These are phyloP conservation scores for Kodamaea sp. DNA, from an alignment of 1,139 yeast genomes.

Conservation along the genomic window DNA sequence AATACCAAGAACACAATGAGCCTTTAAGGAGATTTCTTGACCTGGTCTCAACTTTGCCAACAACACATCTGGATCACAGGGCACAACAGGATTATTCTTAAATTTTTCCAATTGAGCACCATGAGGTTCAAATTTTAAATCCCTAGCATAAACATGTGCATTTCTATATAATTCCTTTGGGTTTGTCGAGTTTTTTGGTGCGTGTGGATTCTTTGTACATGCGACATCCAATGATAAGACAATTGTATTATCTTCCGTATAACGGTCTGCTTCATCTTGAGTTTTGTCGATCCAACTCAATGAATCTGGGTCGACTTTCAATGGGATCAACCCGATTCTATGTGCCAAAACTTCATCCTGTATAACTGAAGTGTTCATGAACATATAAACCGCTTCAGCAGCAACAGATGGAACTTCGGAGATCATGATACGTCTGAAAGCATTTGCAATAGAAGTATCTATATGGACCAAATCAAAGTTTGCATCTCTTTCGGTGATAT, in stretches of 20 bases:
- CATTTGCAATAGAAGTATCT: slow-evolving; percentile 92
- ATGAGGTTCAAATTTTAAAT: slow-evolving; percentile 85
- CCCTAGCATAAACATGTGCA: slow-evolving; percentile 83
- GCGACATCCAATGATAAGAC: slow-evolving; percentile 77
- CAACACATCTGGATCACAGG: slow-evolving; percentile 83
- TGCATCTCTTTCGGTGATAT: slow-evolving; percentile 64
- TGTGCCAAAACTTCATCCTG: slow-evolving; percentile 97
- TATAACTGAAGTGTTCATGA: slow-evolving; percentile 92
- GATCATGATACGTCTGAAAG: slow-evolving; percentile 95
- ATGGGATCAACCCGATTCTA: slow-evolving; percentile 87
- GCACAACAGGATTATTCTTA: slow-evolving; percentile 65
- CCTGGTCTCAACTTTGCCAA: slow-evolving; percentile 94
- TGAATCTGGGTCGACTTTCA: slow-evolving; percentile 87
- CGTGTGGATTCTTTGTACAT: slow-evolving; percentile 83
- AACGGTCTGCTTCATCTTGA: slow-evolving; percentile 63
- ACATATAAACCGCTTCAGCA: slow-evolving; percentile 83
- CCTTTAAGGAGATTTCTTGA: slow-evolving; percentile 87
- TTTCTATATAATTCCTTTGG: slow-evolving; percentile 82
- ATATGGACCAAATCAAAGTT: slow-evolving; percentile 83
- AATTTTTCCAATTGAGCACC: slow-evolving; percentile 76
- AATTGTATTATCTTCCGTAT: slow-evolving; percentile 84
- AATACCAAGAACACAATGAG: slow-evolving; percentile 86
- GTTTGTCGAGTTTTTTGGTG: slow-evolving; percentile 74
- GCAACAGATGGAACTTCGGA: slow-evolving; percentile 97
- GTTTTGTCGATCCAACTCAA: slow-evolving; percentile 70